Percentiles rank a stretch among this genome's conserved stretches.
Evolutionary conservation across 805 yeast genomes (phyloP).

Genomic region (Sugiyamaella marilandica): DNA sequence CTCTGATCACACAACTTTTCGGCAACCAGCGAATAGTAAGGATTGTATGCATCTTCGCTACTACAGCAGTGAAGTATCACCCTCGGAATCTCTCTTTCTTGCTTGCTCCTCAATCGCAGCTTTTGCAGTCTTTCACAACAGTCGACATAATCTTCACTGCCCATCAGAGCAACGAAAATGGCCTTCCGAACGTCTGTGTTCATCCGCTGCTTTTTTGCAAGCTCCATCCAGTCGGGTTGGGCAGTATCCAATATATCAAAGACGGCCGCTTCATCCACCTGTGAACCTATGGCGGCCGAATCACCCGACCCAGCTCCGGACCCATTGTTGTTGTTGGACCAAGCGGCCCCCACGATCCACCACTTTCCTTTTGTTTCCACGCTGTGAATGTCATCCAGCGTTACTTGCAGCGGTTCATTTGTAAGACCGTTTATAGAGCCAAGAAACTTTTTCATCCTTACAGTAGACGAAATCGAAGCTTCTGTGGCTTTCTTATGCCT

Average conservation of each 20-base stretch:
- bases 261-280: slow-evolving; percentile 42
- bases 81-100: slow-evolving; percentile 80
- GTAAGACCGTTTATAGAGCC: slow-evolving; percentile 47
- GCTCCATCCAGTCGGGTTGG: slow-evolving; percentile 82
- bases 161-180: slow-evolving; percentile 89
- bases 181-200: slow-evolving; percentile 95
- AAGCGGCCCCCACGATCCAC: slow-evolving; percentile 99
- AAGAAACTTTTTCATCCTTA: slow-evolving; percentile 59
- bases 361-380: slow-evolving; percentile 86
- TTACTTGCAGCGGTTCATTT: slow-evolving; percentile 75
- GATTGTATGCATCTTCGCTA: slow-evolving; percentile 79
- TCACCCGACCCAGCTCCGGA: not conserved
- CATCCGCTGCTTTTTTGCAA: slow-evolving; percentile 85
- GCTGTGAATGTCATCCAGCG: slow-evolving; percentile 72
- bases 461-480: slow-evolving; percentile 46
- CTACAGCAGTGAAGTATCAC: slow-evolving; percentile 82
- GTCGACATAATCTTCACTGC: slow-evolving; percentile 87
- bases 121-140: slow-evolving; percentile 80
- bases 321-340: slow-evolving; percentile 58
- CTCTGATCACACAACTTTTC: slow-evolving; percentile 68
- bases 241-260: slow-evolving; percentile 61
- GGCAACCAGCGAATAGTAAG: slow-evolving; percentile 81
- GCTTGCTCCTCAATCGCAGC: slow-evolving; percentile 68
- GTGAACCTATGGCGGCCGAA: slow-evolving; percentile 11
- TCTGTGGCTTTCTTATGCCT: slow-evolving; percentile 60